Base-by-base conservation (phyloP, 805 yeast genomes). In the Suhomyces prunicola region DNA sequence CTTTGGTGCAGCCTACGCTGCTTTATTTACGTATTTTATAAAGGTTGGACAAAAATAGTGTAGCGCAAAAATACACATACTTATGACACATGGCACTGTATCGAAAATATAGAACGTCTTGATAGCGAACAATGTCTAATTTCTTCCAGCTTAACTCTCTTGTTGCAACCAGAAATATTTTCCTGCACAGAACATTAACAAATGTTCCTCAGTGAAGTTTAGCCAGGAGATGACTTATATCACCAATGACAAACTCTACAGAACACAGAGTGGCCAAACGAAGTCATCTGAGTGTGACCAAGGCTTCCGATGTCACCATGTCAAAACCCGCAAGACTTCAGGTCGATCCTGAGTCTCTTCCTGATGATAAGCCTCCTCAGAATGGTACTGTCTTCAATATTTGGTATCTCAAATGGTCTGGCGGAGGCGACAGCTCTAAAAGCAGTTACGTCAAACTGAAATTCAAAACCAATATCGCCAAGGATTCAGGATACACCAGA, bases 371-470 rank as follows among this genome's bases (percentile, higher is more conserved):
- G 46, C 96, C 96, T 0, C 85, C 89, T 5, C 96, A 88, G 58
- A 80, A 87, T 0, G 97, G 97, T 0, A 81, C 84, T 6, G 83
- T 84, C 0, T 92, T 87, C 73, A 92, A 92, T 62, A 78, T 90
- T 13, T 92, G 97, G 97, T 92, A 83, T 67, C 76, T 86, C 52
- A 87, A 86, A 67, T 92, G 97, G 97, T 83, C 94, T 6, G 90
- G 91, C 0, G 70, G 70, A 15, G 91, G 90, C 12, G 88, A 83
- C 53, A 66, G 70, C 26, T 72, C 79, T 40, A 83, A 71, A 44
- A 60, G 62, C 33, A 59, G 69, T 71, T 72, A 73, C 70, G 65
- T 81, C 65, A 70, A 80, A 54, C 73, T 84, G 67, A 88, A 79
- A 33, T 83, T 80, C 60, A 72, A 85, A 53, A 83, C 93, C 47